Percentiles rank a stretch among this genome's conserved stretches.
phyloP scores from a whole-genome alignment of 441 rosid genomes.

The Croton laevigatus region DNA sequence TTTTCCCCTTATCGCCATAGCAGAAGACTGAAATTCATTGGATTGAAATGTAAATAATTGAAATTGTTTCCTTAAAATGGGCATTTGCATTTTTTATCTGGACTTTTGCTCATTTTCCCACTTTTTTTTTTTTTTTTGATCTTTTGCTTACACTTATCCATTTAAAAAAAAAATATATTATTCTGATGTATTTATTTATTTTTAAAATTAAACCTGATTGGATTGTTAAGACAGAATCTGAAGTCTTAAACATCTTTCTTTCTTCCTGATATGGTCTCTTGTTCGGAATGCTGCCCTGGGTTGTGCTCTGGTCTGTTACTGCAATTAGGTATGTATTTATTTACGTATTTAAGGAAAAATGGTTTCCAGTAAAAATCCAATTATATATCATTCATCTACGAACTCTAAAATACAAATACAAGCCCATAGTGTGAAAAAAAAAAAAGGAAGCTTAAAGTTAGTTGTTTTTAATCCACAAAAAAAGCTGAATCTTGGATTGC shows the following conservation, averaged over 20 bases:
- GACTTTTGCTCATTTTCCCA: not conserved
- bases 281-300: too few species aligned
- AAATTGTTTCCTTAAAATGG: slow-evolving; percentile 7
- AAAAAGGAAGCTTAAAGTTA: not conserved
- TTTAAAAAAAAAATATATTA: too few species aligned
- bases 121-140: not conserved
- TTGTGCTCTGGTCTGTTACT: too few species aligned
- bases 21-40: slow-evolving; percentile 27
- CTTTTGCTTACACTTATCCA: too few species aligned
- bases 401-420: not conserved
- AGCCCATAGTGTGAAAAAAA: not conserved
- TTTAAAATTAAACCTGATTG: too few species aligned
- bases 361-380: not conserved
- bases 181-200: too few species aligned
- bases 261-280: too few species aligned
- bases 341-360: too few species aligned
- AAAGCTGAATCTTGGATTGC: slow-evolving; percentile 8
- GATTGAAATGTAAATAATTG: slow-evolving; percentile 35
- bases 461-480: not conserved
- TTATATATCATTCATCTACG: not conserved
- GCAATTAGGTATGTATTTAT: too few species aligned
- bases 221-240: too few species aligned
- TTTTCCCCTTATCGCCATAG: not conserved
- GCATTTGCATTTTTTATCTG: slow-evolving; percentile 15
- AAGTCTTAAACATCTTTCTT: too few species aligned